These are phyloP conservation scores for Zychaea mexicana DNA, from an alignment of 371 early-diverging fungal species.

Conservation along the genomic window DNA sequence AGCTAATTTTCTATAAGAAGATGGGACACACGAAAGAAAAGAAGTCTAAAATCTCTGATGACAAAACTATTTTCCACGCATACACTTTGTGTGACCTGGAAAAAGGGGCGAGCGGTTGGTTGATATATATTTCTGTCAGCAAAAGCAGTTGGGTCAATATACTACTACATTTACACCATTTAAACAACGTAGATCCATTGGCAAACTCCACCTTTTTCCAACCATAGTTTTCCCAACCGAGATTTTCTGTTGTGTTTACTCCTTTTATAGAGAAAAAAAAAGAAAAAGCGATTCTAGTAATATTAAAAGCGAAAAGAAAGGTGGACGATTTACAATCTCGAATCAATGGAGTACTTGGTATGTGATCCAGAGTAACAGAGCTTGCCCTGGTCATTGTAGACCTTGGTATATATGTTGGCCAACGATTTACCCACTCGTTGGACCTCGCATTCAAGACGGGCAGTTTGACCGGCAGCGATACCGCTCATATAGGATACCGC, in stretches of 20 bases:
- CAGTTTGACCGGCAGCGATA: constrained; percentile 24
- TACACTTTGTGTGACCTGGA: neutral
- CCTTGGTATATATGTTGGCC: constrained; percentile 37
- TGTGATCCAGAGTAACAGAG: constrained; percentile 45
- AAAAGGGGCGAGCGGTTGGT: neutral
- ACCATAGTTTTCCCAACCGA: too few relatives aligned
- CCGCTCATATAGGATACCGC: constrained; percentile 34
- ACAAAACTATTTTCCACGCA: neutral
- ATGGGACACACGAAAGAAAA: too few relatives aligned
- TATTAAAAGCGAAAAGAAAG: neutral
- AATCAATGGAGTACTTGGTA: constrained; percentile 40
- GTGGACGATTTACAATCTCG: constrained; percentile 22
- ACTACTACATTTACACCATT: too few relatives aligned
- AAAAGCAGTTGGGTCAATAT: too few relatives aligned
- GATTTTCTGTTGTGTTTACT: too few relatives aligned
- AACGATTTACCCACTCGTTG: constrained; percentile 37
- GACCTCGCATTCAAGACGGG: constrained; percentile 40
- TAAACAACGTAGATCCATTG: too few relatives aligned
- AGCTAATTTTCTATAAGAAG: too few relatives aligned
- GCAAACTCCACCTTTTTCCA: too few relatives aligned
- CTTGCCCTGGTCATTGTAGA: constrained; percentile 29
- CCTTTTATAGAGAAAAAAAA: neutral
- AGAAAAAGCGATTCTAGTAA: neutral
- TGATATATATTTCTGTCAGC: neutral
- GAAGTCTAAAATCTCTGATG: neutral